A percentile compares a stretch with the other conserved stretches of the same genome.
Conservation (phyloP, 164 flowering plant genomes). For the Chimonanthus salicifolius region DNA sequence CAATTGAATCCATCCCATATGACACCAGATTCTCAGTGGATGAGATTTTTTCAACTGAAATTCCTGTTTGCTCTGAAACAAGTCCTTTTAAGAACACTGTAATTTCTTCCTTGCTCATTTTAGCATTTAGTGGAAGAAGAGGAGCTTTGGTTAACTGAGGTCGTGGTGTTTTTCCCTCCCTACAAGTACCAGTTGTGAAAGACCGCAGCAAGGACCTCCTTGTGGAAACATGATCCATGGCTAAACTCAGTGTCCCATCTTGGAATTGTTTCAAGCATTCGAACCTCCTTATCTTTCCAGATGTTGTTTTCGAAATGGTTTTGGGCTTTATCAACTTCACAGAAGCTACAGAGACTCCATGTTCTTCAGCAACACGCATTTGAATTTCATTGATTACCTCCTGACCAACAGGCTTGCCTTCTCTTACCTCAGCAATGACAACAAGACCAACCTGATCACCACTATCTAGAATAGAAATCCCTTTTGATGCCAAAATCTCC, state of each 20-base stretch:
- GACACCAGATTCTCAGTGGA: conserved; percentile 53
- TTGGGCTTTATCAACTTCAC: conserved; percentile 61
- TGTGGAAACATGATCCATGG: conserved; percentile 24
- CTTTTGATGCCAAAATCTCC: conserved; percentile 49
- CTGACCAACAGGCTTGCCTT: conserved; percentile 43
- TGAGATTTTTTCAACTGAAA: conserved; percentile 41
- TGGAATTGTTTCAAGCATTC: conserved; percentile 71
- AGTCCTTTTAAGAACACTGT: conserved; percentile 45
- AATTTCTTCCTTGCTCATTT: conserved; percentile 29
- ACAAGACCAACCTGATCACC: conserved; percentile 76
- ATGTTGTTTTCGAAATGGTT: conserved; percentile 71
- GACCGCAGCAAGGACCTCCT: conserved; percentile 37
- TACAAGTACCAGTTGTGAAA: conserved; percentile 59
- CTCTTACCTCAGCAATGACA: conserved; percentile 71
- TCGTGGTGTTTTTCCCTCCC: conserved; percentile 46
- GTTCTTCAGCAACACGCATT: conserved; percentile 64
- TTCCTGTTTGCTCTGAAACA: conserved; percentile 57
- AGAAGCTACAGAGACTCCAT: conserved; percentile 55
- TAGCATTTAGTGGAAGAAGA: conserved; percentile 14
- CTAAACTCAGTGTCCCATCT: conserved; percentile 49
- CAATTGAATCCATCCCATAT: conserved; percentile 81
- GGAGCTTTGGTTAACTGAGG: conserved; percentile 18
- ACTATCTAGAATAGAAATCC: conserved; percentile 48
- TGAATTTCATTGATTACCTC: conserved; percentile 49
- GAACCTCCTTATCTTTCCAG: conserved; percentile 75